Evolutionary conservation across 2,329 filamentous ascomycete species (phyloP).

Genomic region (Aspergillus japonicus): DNA sequence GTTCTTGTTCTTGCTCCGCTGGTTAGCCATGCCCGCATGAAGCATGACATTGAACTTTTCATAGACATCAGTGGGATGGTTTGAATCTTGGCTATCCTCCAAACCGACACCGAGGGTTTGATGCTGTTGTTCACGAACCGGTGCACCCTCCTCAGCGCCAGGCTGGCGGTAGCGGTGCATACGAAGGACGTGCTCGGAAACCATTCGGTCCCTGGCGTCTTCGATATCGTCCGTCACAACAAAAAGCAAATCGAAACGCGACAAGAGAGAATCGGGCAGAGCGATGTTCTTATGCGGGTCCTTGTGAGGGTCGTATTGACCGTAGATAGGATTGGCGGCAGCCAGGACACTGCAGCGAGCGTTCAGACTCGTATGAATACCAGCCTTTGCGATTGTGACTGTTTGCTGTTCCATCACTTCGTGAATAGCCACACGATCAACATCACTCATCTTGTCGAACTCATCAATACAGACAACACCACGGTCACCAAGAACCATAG

Average conservation of each 20-base stretch:
- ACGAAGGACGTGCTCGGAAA: slow-evolving; percentile 93
- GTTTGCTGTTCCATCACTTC: slow-evolving; percentile 99
- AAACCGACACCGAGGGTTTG: slow-evolving; percentile 86
- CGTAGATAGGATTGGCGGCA: slow-evolving; percentile 95
- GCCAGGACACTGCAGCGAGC: slow-evolving; percentile 95
- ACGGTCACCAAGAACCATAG: slow-evolving; percentile 96
- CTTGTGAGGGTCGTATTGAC: slow-evolving; percentile 97
- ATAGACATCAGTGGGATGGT: slow-evolving; percentile 80
- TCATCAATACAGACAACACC: slow-evolving; percentile 99
- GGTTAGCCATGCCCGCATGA: slow-evolving; percentile 83
- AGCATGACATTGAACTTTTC: slow-evolving; percentile 97
- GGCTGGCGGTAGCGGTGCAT: slow-evolving; percentile 96
- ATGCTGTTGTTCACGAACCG: slow-evolving; percentile 80
- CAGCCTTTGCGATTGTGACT: slow-evolving; percentile 96
- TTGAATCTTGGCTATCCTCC: slow-evolving; percentile 69
- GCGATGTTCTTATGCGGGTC: slow-evolving; percentile 99
- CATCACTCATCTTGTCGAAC: slow-evolving; percentile 99
- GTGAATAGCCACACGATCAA: slow-evolving; percentile 96
- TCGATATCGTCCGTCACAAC: slow-evolving; percentile 98
- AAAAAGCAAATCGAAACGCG: slow-evolving; percentile 97
- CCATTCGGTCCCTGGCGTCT: slow-evolving; percentile 81
- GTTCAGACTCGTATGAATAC: slow-evolving; percentile 96
- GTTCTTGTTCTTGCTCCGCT: slow-evolving; percentile 71
- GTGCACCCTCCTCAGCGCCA: slow-evolving; percentile 89
- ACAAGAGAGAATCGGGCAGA: slow-evolving; percentile 89